phyloP scores from a whole-genome alignment of 179 eudicot species.

The Nepenthes alata region DNA sequence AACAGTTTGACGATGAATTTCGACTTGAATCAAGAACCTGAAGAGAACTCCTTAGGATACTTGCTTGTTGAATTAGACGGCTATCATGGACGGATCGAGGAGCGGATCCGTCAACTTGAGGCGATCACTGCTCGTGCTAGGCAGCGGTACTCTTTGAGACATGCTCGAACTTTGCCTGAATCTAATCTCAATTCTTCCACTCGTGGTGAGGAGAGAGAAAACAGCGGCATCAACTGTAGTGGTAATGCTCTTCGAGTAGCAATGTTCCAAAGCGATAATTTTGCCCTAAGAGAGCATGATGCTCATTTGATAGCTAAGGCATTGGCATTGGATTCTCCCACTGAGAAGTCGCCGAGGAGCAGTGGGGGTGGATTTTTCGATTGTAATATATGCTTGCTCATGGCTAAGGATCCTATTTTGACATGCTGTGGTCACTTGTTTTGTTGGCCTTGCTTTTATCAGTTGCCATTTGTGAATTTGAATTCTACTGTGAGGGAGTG shows the following conservation, averaged over 20 bases:
- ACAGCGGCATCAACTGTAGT: neutral
- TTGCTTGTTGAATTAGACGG: slow-evolving; percentile 14
- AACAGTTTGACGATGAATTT: slow-evolving; percentile 15
- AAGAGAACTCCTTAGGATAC: slow-evolving; percentile 9
- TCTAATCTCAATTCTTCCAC: slow-evolving; percentile 5
- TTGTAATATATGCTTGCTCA: slow-evolving; percentile 39
- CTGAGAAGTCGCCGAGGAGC: slow-evolving; percentile 14
- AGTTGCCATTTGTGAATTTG: slow-evolving; percentile 21
- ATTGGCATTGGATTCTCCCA: slow-evolving; percentile 22
- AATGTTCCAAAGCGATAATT: too few species aligned
- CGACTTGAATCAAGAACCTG: slow-evolving; percentile 27
- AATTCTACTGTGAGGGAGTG: slow-evolving; percentile 32
- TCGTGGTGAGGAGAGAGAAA: neutral
- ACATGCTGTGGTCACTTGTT: slow-evolving; percentile 54
- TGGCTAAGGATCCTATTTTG: slow-evolving; percentile 39
- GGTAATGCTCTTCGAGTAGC: neutral
- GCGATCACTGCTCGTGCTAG: slow-evolving; percentile 22
- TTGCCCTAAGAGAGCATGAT: slow-evolving; percentile 9
- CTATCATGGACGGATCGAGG: slow-evolving; percentile 18
- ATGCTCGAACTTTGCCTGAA: slow-evolving; percentile 2
- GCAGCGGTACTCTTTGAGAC: slow-evolving; percentile 15
- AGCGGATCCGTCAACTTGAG: slow-evolving; percentile 31
- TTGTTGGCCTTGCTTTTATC: slow-evolving; percentile 52
- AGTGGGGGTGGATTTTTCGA: slow-evolving; percentile 34
- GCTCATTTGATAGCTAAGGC: slow-evolving; percentile 33